Base-by-base conservation (phyloP, 768 basidiomycete genomes). In the Lepiota subincarnata region DNA sequence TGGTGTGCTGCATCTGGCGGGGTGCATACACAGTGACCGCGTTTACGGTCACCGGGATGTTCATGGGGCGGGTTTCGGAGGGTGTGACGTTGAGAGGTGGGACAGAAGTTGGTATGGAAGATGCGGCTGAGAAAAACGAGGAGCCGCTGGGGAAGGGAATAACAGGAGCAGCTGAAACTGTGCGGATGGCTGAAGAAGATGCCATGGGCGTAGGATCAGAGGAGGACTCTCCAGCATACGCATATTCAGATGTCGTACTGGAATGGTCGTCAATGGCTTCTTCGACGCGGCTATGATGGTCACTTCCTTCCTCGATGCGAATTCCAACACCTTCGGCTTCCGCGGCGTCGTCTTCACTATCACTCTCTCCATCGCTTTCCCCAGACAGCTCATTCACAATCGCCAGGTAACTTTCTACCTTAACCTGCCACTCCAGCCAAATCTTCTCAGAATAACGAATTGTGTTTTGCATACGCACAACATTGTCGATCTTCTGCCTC, bases 361-460 rank as follows among this genome's bases (percentile, higher is more conserved):
- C 78, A 38, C 71, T 41, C 39, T 48, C 70, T n/a, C 68, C 62
- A 24, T 66, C 68, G 46, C 63, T 65, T 39, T 73, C 80, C 39
- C 82, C 83, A 6, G 80, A 83, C 41, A 70, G 71, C 14, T 81
- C 81, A 14, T 83, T 80, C 22, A 75, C 70, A 31, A 72, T 72
- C 3, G 78, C 79, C 31, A 95, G 69, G 38, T 77, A 79, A 60
- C 82, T 79, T 56, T 84, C 87, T 12, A 97, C 87, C 60, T 82
- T 84, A 63, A 90, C 88, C 69, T 98, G 89, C 95, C 96, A 98
- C 70, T 98, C 97, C 62, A 88, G 87, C 74, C 96, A 86, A 26
- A 97, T 90, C 73, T 95, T 96, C 74, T 98, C 97, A 37, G 93
- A 86, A 68, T 98, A 98, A 50, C 91, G 79, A 60, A 99, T 94